A percentile compares a stretch with the other conserved stretches of the same genome.
Evolutionary conservation across 371 early-diverging fungal genomes (phyloP).

Genomic region (Lichtheimia ornata): DNA sequence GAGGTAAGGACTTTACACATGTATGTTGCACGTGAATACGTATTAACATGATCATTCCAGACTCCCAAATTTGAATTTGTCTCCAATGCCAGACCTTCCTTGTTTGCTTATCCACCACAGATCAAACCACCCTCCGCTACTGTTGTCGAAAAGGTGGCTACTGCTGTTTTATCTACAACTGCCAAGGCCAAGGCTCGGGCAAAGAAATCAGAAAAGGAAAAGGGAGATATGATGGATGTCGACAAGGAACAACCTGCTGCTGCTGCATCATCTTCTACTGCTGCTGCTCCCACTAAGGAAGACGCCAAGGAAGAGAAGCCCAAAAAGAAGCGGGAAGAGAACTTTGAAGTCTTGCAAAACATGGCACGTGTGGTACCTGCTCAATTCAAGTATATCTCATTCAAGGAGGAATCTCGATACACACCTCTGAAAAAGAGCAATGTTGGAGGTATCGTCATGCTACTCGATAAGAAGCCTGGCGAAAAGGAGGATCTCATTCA

Average conservation of each 20-base stretch:
- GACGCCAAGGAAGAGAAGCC: constrained; percentile 56
- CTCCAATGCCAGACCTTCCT: constrained; percentile 82
- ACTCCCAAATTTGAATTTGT: constrained; percentile 86
- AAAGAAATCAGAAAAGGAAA: constrained; percentile 80
- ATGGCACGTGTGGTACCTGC: constrained; percentile 87
- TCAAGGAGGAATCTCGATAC: constrained; percentile 85
- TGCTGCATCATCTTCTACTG: background rate
- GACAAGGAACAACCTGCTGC: constrained; percentile 27
- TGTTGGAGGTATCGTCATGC: constrained; percentile 79
- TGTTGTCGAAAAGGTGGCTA: constrained; percentile 79
- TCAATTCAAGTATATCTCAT: constrained; percentile 84
- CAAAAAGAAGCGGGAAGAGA: constrained; percentile 71
- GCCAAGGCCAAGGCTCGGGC: constrained; percentile 91
- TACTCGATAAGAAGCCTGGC: constrained; percentile 64
- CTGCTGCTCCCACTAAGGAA: constrained; percentile 29
- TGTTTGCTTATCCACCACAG: constrained; percentile 92
- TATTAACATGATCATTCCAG: constrained; percentile 20
- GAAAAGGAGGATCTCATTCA: constrained; percentile 65
- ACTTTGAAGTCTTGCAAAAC: constrained; percentile 78
- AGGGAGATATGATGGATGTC: constrained; percentile 56
- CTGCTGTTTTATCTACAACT: constrained; percentile 94
- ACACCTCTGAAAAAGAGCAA: constrained; percentile 81
- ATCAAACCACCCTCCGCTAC: constrained; percentile 69
- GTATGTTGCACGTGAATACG: too few relatives aligned
- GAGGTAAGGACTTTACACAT: constrained; percentile 34